Conservation (phyloP, 306 rosid genomes). For the Crotalaria pallida region DNA sequence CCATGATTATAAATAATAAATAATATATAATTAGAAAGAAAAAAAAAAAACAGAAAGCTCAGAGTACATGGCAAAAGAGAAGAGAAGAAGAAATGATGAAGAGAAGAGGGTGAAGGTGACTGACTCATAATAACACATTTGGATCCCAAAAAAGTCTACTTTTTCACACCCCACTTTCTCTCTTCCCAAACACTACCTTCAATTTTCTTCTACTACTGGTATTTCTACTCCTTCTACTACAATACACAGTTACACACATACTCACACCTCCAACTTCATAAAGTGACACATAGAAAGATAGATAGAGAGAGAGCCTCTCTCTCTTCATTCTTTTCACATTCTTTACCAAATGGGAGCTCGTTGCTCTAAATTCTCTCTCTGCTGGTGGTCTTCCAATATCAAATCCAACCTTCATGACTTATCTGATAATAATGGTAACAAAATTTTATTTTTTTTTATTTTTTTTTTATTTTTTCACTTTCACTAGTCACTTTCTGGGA, state of each 20-base stretch:
- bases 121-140: slow-evolving; percentile 25
- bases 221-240: background rate
- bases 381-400: slow-evolving; percentile 83
- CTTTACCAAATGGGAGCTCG: slow-evolving; percentile 88
- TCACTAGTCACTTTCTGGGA: slow-evolving; percentile 23
- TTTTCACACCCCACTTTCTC: slow-evolving; percentile 38
- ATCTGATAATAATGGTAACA: slow-evolving; percentile 63
- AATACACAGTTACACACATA: no score
- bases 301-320: background rate
- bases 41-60: background rate
- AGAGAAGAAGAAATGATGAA: slow-evolving; percentile 20
- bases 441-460: background rate
- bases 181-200: slow-evolving; percentile 41
- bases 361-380: slow-evolving; percentile 77
- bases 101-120: slow-evolving; percentile 24
- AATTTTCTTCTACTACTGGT: background rate
- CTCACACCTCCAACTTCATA: no score
- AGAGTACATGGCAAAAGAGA: background rate
- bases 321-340: slow-evolving; percentile 14
- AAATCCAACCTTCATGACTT: slow-evolving; percentile 62
- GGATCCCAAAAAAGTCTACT: slow-evolving; percentile 43
- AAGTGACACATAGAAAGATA: slow-evolving; percentile 13
- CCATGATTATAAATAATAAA: no score
- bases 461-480: background rate
- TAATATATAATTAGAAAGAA: no score